Evolutionary conservation across 768 basidiomycete species (phyloP).

Genomic region (Lactarius pseudohatsudake): DNA sequence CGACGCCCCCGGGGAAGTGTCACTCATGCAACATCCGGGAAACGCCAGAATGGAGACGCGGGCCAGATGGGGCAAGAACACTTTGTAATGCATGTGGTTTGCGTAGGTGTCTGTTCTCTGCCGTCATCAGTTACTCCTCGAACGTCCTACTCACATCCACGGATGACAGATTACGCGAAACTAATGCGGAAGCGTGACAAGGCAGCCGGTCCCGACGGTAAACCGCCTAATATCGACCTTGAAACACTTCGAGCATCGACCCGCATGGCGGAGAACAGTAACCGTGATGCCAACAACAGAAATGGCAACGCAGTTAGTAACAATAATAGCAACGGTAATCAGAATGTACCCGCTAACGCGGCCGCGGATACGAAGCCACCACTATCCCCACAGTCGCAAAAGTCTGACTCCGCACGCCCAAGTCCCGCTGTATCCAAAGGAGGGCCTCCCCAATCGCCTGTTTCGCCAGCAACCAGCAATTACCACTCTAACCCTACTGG

Average conservation of each 20-base stretch:
- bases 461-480: conserved; percentile 16
- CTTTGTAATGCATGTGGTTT: conserved; percentile 85
- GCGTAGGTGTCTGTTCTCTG: conserved; percentile 50
- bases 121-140: conserved; percentile 7
- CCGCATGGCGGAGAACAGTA: conserved; percentile 24
- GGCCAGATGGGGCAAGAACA: conserved; percentile 81
- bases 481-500: conserved; percentile 24
- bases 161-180: conserved; percentile 70
- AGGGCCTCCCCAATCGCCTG: conserved; percentile 22
- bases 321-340: conserved; percentile 10
- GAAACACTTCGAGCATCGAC: conserved; percentile 69
- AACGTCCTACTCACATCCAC: conserved; percentile 7
- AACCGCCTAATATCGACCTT: conserved; percentile 60
- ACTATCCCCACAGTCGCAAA: conserved; percentile 19
- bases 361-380: conserved; percentile 18
- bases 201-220: conserved; percentile 52
- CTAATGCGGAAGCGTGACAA: conserved; percentile 79
- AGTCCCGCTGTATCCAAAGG: conserved; percentile 27
- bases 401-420: conserved; percentile 20
- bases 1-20: conserved; percentile 83
- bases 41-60: conserved; percentile 86
- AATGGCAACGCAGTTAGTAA: conserved; percentile 18
- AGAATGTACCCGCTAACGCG: neutral
- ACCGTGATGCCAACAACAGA: conserved; percentile 25
- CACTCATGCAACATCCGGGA: conserved; percentile 86